Evolutionary conservation across 345 rosid species (phyloP).

Genomic region (Melastoma malabathricum): DNA sequence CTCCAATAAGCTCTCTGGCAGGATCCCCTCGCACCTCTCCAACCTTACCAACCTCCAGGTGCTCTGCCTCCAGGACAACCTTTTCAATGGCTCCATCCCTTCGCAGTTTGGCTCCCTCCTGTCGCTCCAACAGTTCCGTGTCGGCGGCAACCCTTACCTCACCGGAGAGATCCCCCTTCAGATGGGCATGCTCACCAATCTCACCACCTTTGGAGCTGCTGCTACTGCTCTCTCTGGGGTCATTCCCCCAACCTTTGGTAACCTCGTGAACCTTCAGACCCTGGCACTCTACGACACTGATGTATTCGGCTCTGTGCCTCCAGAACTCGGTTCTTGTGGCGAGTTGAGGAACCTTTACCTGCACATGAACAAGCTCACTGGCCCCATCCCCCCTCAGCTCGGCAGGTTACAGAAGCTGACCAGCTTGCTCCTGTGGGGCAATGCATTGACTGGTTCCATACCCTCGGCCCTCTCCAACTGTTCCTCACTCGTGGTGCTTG

Average conservation of each 20-base stretch:
- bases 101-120: conserved; percentile 61
- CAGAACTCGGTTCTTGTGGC: conserved; percentile 61
- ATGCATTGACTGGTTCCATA: conserved; percentile 56
- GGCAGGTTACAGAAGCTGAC: conserved; percentile 85
- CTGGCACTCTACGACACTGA: conserved; percentile 83
- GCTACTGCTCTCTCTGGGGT: conserved; percentile 77
- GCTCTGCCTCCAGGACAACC: conserved; percentile 79
- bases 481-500: conserved; percentile 83
- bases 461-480: conserved; percentile 81
- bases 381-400: conserved; percentile 57
- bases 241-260: conserved; percentile 74
- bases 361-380: conserved; percentile 94
- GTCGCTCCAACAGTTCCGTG: conserved; percentile 66
- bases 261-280: conserved; percentile 73
- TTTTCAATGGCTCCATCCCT: conserved; percentile 72
- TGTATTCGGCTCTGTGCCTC: conserved; percentile 58
- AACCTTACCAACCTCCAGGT: conserved; percentile 58
- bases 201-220: conserved; percentile 88
- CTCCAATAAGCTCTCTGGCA: conserved; percentile 62
- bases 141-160: conserved; percentile 80
- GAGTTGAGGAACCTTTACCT: conserved; percentile 81
- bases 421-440: conserved; percentile 89
- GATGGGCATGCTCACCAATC: conserved; percentile 56
- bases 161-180: conserved; percentile 70
- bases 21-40: conserved; percentile 54